Evolutionary conservation across 164 flowering plant genomes (phyloP).

Genomic region (Stephania yunnanensis): DNA sequence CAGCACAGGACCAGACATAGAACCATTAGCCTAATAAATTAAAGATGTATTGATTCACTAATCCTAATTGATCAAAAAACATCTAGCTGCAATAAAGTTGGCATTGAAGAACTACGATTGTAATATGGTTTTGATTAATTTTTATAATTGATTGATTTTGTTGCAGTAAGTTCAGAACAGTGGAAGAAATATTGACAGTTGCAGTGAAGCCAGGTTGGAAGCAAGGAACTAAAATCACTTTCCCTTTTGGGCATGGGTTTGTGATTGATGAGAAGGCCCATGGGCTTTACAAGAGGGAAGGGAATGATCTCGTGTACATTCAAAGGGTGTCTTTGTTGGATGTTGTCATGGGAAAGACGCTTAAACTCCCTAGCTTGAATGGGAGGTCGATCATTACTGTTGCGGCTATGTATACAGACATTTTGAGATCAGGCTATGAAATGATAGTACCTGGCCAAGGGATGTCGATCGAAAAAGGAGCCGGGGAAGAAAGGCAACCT

Average conservation of each 20-base stretch:
- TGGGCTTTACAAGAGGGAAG: constrained; percentile 65
- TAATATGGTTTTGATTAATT: background rate
- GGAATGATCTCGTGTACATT: constrained; percentile 65
- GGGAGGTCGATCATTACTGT: constrained; percentile 42
- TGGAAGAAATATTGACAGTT: constrained; percentile 78
- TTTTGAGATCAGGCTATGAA: constrained; percentile 72
- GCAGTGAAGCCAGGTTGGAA: constrained; percentile 97
- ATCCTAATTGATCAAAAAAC: no score
- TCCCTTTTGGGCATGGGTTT: constrained; percentile 76
- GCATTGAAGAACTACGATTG: no score
- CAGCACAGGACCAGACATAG: no score
- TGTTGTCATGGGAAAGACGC: constrained; percentile 72
- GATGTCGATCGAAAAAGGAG: constrained; percentile 82
- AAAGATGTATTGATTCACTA: no score
- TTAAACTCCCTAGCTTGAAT: constrained; percentile 62
- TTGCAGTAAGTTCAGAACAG: constrained; percentile 44
- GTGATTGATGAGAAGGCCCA: constrained; percentile 90
- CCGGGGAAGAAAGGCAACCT: constrained; percentile 74
- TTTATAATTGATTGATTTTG: background rate
- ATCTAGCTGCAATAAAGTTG: no score
- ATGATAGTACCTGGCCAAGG: constrained; percentile 69
- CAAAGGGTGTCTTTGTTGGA: constrained; percentile 66
- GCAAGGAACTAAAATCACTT: constrained; percentile 91
- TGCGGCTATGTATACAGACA: constrained; percentile 43
- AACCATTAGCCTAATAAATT: no score